Conservation (phyloP, 108 stramenopile species). For the Cylindrotheca fusiformis region DNA sequence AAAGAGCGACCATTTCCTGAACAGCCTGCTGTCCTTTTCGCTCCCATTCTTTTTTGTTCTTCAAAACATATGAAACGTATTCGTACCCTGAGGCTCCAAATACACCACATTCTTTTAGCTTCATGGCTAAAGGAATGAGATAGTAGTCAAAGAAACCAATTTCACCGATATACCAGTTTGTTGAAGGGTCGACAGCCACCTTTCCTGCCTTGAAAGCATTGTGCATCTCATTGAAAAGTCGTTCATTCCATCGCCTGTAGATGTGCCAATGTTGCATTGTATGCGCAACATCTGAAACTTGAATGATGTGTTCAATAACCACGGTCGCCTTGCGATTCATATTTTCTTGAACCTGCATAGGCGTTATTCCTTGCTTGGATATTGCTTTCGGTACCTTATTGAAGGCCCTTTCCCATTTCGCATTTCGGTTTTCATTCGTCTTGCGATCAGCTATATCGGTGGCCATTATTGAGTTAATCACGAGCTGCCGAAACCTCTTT, state of each 20-base stretch:
- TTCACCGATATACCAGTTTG: constrained; percentile 60
- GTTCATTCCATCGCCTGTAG: constrained; percentile 48
- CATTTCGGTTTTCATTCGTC: constrained; percentile 22
- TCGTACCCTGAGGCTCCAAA: constrained; percentile 52
- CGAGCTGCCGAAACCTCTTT: constrained; percentile 39
- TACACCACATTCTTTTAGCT: constrained; percentile 48
- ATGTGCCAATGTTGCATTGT: constrained; percentile 58
- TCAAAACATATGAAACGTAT: constrained; percentile 37
- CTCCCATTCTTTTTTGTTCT: constrained; percentile 54
- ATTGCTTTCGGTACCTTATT: neutral
- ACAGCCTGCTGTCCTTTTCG: constrained; percentile 46
- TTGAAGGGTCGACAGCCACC: constrained; percentile 43
- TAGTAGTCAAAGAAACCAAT: constrained; percentile 59
- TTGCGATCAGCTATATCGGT: constrained; percentile 51
- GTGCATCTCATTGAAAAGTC: constrained; percentile 51
- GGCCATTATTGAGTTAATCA: constrained; percentile 44
- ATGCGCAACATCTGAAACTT: constrained; percentile 54
- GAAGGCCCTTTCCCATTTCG: constrained; percentile 49
- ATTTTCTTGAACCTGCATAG: constrained; percentile 23
- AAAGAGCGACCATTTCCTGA: constrained; percentile 31
- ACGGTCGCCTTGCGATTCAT: constrained; percentile 39
- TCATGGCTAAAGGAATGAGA: constrained; percentile 56
- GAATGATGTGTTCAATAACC: constrained; percentile 54
- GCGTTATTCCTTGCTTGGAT: neutral
- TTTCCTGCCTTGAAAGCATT: constrained; percentile 39